Evolutionary conservation across 2,329 filamentous ascomycete genomes (phyloP).

Genomic region (Sporothrix humicola): DNA sequence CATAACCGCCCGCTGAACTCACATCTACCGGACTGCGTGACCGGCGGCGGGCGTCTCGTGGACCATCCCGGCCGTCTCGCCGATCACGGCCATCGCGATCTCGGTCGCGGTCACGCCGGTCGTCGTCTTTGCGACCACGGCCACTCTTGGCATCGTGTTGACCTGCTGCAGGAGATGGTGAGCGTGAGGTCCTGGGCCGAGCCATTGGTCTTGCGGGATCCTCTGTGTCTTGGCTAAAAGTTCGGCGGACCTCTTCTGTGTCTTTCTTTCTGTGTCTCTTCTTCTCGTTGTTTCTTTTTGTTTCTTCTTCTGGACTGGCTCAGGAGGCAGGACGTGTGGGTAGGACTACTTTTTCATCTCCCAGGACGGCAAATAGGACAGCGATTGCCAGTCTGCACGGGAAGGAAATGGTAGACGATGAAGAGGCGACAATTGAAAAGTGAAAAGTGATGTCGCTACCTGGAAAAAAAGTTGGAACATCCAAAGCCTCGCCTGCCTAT

Average conservation of each 20-base stretch:
- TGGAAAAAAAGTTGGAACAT: background rate
- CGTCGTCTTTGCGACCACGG: slow-evolving; percentile 67
- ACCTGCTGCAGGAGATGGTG: slow-evolving; percentile 93
- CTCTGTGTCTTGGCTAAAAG: background rate
- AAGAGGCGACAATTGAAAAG: background rate
- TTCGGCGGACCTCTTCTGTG: slow-evolving; percentile 15
- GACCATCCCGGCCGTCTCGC: slow-evolving; percentile 54
- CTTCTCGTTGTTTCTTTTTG: background rate
- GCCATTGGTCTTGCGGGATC: slow-evolving; percentile 52
- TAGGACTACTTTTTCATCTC: slow-evolving; percentile 25
- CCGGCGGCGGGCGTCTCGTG: slow-evolving; percentile 60
- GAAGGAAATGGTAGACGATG: background rate
- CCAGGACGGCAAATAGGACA: slow-evolving; percentile 2
- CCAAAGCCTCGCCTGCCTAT: background rate
- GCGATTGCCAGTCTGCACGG: background rate
- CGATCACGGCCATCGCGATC: slow-evolving; percentile 55
- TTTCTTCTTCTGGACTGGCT: slow-evolving; percentile 14
- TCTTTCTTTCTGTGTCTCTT: background rate
- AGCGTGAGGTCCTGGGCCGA: slow-evolving; percentile 74
- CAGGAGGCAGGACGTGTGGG: slow-evolving; percentile 4
- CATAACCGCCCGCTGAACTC: slow-evolving; percentile 44
- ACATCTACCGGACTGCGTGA: slow-evolving; percentile 68
- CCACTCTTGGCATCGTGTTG: slow-evolving; percentile 74
- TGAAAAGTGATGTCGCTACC: background rate
- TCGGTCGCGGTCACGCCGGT: slow-evolving; percentile 59